phyloP scores from a whole-genome alignment of 2,329 filamentous ascomycete species.

The Celoporthe dispersa region DNA sequence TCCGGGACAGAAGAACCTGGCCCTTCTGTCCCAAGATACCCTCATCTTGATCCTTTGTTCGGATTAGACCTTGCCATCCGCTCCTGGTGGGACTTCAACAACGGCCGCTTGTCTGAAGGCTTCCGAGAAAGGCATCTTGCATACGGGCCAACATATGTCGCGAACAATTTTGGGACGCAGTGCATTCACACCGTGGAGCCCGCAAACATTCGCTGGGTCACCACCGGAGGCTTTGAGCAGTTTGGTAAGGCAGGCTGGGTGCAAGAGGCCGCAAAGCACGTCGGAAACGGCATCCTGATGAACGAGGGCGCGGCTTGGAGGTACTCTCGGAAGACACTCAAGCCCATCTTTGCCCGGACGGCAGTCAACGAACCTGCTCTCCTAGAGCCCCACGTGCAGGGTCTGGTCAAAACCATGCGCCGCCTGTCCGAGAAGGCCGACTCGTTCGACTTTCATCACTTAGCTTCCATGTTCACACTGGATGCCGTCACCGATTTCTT shows the following conservation, averaged over 20 bases:
- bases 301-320: constrained; percentile 28
- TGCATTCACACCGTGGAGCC: constrained; percentile 28
- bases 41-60: constrained; percentile 13
- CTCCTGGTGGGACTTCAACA: constrained; percentile 21
- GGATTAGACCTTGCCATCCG: constrained; percentile 16
- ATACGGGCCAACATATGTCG: constrained; percentile 19
- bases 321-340: constrained; percentile 18
- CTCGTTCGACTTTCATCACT: constrained; percentile 23
- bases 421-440: neutral
- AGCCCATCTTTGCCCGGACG: constrained; percentile 17
- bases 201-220: constrained; percentile 23
- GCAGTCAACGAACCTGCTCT: constrained; percentile 16
- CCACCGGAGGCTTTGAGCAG: neutral
- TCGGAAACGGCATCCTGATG: constrained; percentile 26
- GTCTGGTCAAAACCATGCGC: constrained; percentile 15
- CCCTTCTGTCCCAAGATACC: constrained; percentile 11
- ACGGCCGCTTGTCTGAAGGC: constrained; percentile 20
- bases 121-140: constrained; percentile 16
- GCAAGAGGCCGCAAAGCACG: constrained; percentile 24
- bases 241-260: constrained; percentile 27
- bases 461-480: constrained; percentile 24
- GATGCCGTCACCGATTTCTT: constrained; percentile 29
- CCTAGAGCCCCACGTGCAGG: constrained; percentile 26
- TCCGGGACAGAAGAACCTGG: neutral
- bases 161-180: neutral